phyloP scores from a whole-genome alignment of 2,329 filamentous ascomycete species.

The Calonectria hawksworthii region DNA sequence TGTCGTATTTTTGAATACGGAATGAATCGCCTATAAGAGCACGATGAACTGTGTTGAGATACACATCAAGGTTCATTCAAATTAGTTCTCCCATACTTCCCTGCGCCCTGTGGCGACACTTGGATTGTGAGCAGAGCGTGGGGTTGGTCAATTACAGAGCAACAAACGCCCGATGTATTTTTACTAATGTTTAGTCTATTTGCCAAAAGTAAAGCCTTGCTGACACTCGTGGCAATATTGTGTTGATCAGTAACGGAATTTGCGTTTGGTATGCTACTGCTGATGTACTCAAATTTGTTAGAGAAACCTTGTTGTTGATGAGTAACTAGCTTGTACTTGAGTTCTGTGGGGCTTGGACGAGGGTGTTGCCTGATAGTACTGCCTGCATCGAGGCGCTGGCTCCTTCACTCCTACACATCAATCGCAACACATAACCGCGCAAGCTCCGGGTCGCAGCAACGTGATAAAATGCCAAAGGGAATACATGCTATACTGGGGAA shows the following conservation, averaged over 20 bases:
- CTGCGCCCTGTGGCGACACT: too few relatives aligned
- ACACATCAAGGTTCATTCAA: too few relatives aligned
- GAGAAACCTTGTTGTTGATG: neutral
- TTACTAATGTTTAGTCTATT: neutral
- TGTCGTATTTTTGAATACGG: too few relatives aligned
- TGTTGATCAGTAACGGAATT: neutral
- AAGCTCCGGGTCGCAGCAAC: neutral
- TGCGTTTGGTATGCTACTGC: neutral
- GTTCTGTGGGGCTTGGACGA: neutral
- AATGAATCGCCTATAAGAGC: too few relatives aligned
- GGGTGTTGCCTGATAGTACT: neutral
- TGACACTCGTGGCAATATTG: neutral
- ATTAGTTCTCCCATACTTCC: too few relatives aligned
- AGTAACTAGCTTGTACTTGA: neutral
- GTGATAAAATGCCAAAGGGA: conserved; percentile 48
- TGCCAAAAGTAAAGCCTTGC: neutral
- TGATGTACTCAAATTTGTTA: neutral
- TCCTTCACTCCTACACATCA: neutral
- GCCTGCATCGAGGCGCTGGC: neutral
- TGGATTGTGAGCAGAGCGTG: too few relatives aligned
- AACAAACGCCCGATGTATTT: neutral
- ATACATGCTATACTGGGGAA: conserved; percentile 56
- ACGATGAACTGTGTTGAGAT: too few relatives aligned
- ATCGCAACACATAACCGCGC: neutral
- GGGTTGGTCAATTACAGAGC: neutral